phyloP scores from a whole-genome alignment of 2,329 filamentous ascomycete species.

The Fusarium hainanense region DNA sequence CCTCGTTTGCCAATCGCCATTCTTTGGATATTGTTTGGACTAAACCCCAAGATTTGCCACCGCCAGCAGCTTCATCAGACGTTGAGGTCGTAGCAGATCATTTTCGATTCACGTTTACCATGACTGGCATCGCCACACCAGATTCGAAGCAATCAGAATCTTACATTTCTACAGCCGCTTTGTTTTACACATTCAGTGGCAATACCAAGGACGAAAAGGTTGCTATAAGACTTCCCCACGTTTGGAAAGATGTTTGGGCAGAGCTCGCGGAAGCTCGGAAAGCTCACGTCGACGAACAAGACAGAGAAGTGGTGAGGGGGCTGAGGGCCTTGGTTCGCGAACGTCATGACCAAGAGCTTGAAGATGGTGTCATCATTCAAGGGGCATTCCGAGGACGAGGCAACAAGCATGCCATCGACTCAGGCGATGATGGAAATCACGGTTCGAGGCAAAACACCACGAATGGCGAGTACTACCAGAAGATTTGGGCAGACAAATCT shows the following conservation, averaged over 20 bases:
- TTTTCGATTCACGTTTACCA: constrained; percentile 73
- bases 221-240: constrained; percentile 78
- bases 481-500: constrained; percentile 69
- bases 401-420: constrained; percentile 60
- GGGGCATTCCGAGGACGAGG: constrained; percentile 77
- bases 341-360: constrained; percentile 74
- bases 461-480: constrained; percentile 63
- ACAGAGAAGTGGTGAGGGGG: constrained; percentile 74
- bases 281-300: constrained; percentile 73
- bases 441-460: constrained; percentile 54
- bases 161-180: constrained; percentile 81
- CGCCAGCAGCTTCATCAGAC: constrained; percentile 50
- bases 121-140: constrained; percentile 78
- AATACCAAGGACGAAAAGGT: constrained; percentile 88
- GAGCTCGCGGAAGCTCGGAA: constrained; percentile 81
- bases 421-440: constrained; percentile 59
- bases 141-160: constrained; percentile 85
- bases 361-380: constrained; percentile 80
- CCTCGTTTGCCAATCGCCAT: constrained; percentile 80
- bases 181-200: constrained; percentile 84
- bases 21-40: constrained; percentile 81
- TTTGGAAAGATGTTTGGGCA: constrained; percentile 87
- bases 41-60: constrained; percentile 70
- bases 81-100: constrained; percentile 60
- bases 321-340: constrained; percentile 77